phyloP scores from a whole-genome alignment of 2,329 filamentous ascomycete genomes.

The Onygena corvina region DNA sequence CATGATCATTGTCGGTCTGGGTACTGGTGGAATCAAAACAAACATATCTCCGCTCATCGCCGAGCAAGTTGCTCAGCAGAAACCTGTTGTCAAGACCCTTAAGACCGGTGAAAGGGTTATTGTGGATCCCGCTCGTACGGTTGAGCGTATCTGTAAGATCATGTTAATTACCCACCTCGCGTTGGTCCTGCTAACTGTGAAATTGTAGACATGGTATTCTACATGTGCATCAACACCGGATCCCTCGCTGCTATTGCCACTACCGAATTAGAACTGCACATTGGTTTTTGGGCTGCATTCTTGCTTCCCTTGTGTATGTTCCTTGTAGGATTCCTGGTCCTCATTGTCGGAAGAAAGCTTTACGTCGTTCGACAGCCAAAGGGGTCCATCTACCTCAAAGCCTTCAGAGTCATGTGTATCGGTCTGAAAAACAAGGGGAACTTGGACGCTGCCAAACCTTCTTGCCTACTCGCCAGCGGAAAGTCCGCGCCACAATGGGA shows the following conservation, averaged over 20 bases:
- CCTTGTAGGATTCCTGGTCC: constrained; percentile 46
- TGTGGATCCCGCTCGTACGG: constrained; percentile 54
- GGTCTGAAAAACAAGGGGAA: constrained; percentile 44
- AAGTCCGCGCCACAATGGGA: constrained; percentile 46
- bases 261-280: constrained; percentile 53
- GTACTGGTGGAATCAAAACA: constrained; percentile 56
- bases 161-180: not conserved
- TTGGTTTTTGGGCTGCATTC: constrained; percentile 56
- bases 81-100: constrained; percentile 35
- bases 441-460: constrained; percentile 54
- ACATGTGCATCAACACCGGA: constrained; percentile 62
- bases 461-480: constrained; percentile 45
- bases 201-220: constrained; percentile 52
- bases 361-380: constrained; percentile 42
- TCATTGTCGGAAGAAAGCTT: constrained; percentile 35
- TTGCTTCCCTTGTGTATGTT: constrained; percentile 52
- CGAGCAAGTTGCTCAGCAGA: constrained; percentile 52
- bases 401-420: constrained; percentile 45
- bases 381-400: constrained; percentile 52
- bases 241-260: constrained; percentile 55
- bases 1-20: constrained; percentile 52
- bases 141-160: constrained; percentile 46
- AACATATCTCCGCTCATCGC: constrained; percentile 50
- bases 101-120: constrained; percentile 46
- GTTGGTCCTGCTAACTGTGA: constrained; percentile 4